Conservation (phyloP, 2,329 filamentous ascomycete species). For the Akanthomyces uredinophilus region DNA sequence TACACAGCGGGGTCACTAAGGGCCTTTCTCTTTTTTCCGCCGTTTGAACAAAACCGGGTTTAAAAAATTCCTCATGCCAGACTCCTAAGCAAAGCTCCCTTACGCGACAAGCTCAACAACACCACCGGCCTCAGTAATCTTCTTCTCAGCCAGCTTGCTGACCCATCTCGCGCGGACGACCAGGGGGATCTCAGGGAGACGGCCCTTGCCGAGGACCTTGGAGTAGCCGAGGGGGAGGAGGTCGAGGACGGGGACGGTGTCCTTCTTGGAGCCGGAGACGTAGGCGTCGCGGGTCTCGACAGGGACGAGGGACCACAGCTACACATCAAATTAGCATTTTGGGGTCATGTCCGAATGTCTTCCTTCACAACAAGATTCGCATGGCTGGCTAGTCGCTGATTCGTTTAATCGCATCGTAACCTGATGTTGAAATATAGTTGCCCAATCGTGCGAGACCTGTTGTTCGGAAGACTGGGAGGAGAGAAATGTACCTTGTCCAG, state of each 20-base stretch:
- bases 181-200: constrained; percentile 85
- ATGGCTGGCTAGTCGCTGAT: background rate
- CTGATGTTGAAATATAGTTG: background rate
- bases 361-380: background rate
- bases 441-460: constrained; percentile 2
- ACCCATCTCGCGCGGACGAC: constrained; percentile 95
- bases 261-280: constrained; percentile 70
- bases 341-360: background rate
- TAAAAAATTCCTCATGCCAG: constrained; percentile 27
- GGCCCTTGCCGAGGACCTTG: constrained; percentile 98
- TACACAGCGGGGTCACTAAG: constrained; percentile 15
- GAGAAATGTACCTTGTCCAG: constrained; percentile 75
- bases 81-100: constrained; percentile 25
- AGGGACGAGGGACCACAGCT: constrained; percentile 96
- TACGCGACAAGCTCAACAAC: constrained; percentile 92
- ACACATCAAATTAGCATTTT: constrained; percentile 13
- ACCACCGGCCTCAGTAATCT: constrained; percentile 97
- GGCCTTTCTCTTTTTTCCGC: constrained; percentile 18
- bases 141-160: constrained; percentile 93
- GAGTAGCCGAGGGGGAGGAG: constrained; percentile 95
- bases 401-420: background rate
- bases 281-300: constrained; percentile 90
- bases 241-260: constrained; percentile 96
- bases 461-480: background rate
- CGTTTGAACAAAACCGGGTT: constrained; percentile 20